Evolutionary conservation across 2,329 filamentous ascomycete species (phyloP), one percentile per base, ranked within the genome.

Genomic region (Daldinia sp.): DNA sequence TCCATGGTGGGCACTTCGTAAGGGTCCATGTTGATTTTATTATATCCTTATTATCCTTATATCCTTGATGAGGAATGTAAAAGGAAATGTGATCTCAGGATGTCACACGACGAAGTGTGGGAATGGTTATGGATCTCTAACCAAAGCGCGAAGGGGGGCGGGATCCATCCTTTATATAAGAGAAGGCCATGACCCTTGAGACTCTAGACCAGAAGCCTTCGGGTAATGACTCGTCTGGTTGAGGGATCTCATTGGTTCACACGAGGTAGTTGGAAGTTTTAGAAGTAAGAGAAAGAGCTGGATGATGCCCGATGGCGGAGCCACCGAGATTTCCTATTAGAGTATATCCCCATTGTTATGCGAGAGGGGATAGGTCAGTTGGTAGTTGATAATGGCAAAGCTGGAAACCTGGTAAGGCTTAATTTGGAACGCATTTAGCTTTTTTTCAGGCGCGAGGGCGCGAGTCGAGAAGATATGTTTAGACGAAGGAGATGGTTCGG

Each of bases 81-180:
- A 50, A 39, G 15, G 23, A 46, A 62, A 60, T 35, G 42, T 46
- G 35, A 50, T 65, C 59, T 60, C 41, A 59, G 12, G 56, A 51
- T 30, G 50, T 37, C 41, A 65, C 53, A 56, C 50, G 60, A 37
- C 44, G 35, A 30, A 30, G 35, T 15, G 44, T 48, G 63, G 35
- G 28, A 67, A 66, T 50, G 33, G 12, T 48, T 54, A 56, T 42
- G 35, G 35, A 56, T 26, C 18, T 68, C 39, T 63, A 42, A 42
- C 28, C 59, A 37, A 62, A 42, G 20, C 33, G 53, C 37, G 42
- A 65, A 56, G 41, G 67, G 68, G 64, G 69, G 67, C 60, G 60
- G 63, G 66, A 37, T 57, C 64, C 61, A 63, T 71, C 69, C 67
- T 33, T 67, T 67, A 51, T 72, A 72, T 72, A 72, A 37, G 50